Percentiles rank a stretch among this genome's conserved stretches.
Conservation (phyloP, 805 yeast species). For the Starmerella etchellsii region DNA sequence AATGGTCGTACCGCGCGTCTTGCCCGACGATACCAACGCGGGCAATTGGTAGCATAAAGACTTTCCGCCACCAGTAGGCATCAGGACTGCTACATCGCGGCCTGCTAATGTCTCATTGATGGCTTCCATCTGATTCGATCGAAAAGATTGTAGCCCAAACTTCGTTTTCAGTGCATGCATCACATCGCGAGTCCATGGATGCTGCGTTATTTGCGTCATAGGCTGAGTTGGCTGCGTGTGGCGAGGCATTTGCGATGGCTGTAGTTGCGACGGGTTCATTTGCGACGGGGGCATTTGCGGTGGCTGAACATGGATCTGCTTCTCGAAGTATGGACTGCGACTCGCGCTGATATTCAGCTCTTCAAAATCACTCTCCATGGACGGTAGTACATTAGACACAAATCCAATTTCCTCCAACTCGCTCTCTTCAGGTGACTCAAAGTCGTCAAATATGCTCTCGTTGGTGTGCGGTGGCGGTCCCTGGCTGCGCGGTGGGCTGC, state of each 20-base stretch:
- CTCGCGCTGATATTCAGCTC: no score
- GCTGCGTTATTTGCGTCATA: no score
- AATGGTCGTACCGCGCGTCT: constrained; percentile 69
- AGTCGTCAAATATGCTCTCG: background rate
- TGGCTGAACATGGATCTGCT: background rate
- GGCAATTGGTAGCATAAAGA: constrained; percentile 93
- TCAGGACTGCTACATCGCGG: constrained; percentile 79
- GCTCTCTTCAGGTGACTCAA: background rate
- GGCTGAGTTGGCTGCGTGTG: background rate
- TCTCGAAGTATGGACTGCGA: background rate
- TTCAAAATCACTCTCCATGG: no score
- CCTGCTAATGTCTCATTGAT: constrained; percentile 64
- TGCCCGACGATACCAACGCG: constrained; percentile 65
- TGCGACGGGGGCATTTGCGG: background rate
- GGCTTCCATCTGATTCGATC: constrained; percentile 80
- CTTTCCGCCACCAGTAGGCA: constrained; percentile 99
- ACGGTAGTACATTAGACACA: no score
- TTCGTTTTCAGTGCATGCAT: constrained; percentile 40
- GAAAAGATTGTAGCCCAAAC: constrained; percentile 54
- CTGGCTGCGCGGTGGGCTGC: background rate
- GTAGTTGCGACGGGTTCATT: background rate
- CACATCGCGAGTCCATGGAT: constrained; percentile 61
- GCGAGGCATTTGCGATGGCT: background rate
- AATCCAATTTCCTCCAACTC: background rate
- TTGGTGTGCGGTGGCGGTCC: background rate